A percentile compares a stretch with the other conserved stretches of the same genome.
phyloP scores from a whole-genome alignment of 208 protist genomes.

The Trichomonas gallinae region DNA sequence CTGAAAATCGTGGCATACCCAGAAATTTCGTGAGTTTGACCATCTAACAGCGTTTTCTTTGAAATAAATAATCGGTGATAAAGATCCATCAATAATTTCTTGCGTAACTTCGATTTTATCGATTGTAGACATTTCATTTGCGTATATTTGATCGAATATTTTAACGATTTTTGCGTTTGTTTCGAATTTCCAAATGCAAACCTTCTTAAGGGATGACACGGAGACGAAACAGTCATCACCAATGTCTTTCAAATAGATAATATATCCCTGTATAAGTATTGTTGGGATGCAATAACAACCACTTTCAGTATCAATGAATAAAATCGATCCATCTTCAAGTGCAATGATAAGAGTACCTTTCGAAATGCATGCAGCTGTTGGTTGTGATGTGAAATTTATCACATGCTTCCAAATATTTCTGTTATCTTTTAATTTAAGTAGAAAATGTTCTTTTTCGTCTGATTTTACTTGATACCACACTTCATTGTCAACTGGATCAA shows the following conservation, averaged over 20 bases:
- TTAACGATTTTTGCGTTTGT: background rate
- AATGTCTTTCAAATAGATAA: background rate
- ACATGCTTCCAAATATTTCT: background rate
- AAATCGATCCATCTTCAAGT: background rate
- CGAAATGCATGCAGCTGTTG: background rate
- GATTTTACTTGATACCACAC: background rate
- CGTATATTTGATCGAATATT: background rate
- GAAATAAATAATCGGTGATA: background rate
- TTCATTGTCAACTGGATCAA: background rate
- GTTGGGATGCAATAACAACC: background rate
- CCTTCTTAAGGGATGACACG: background rate
- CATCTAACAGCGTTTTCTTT: background rate
- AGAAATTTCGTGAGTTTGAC: background rate
- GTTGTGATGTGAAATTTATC: background rate
- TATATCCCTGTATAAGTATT: background rate
- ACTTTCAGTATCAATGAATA: background rate
- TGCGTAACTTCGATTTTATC: background rate
- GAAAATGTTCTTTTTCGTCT: background rate
- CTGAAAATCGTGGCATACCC: background rate
- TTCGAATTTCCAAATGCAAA: background rate
- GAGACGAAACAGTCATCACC: background rate
- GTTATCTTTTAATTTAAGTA: background rate
- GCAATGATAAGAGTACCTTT: background rate
- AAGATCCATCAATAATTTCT: background rate
- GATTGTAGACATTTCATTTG: background rate